Conservation (phyloP, 495 filamentous ascomycete species). For the Tuber calosporum region DNA sequence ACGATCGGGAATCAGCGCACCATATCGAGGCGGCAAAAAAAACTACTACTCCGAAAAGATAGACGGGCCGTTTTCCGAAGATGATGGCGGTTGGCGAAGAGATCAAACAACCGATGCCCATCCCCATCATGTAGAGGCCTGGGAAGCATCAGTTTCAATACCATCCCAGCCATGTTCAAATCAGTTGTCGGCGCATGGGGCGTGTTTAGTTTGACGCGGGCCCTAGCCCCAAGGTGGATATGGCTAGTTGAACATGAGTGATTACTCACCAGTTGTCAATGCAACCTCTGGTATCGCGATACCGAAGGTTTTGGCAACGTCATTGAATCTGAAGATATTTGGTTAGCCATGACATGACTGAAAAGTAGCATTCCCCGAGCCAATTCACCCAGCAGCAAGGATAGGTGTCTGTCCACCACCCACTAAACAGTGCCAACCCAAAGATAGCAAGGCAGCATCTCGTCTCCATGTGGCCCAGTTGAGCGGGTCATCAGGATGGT, state of each 20-base stretch:
- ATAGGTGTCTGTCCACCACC: slow-evolving; percentile 91
- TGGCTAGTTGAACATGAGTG: neutral
- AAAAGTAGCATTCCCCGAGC: neutral
- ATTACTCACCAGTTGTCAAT: slow-evolving; percentile 58
- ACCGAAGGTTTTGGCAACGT: slow-evolving; percentile 65
- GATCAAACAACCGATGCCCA: slow-evolving; percentile 76
- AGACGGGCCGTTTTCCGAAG: slow-evolving; percentile 85
- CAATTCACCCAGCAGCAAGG: slow-evolving; percentile 62
- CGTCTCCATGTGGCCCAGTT: slow-evolving; percentile 85
- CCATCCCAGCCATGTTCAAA: neutral
- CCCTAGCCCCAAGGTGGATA: neutral
- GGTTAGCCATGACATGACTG: neutral
- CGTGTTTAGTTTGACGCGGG: neutral
- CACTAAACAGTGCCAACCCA: slow-evolving; percentile 87
- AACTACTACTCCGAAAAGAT: slow-evolving; percentile 66
- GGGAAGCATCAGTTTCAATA: slow-evolving; percentile 12
- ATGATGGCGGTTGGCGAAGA: slow-evolving; percentile 87
- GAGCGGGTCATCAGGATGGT: slow-evolving; percentile 80
- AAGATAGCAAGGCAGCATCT: slow-evolving; percentile 70
- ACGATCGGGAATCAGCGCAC: slow-evolving; percentile 78
- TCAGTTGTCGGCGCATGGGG: neutral
- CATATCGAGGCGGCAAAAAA: slow-evolving; percentile 74
- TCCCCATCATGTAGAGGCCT: slow-evolving; percentile 90
- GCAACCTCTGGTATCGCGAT: slow-evolving; percentile 70
- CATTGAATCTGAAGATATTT: slow-evolving; percentile 51